Base-by-base conservation (phyloP, 148 eudicot genomes). In the Heliamphora exappendiculata region DNA sequence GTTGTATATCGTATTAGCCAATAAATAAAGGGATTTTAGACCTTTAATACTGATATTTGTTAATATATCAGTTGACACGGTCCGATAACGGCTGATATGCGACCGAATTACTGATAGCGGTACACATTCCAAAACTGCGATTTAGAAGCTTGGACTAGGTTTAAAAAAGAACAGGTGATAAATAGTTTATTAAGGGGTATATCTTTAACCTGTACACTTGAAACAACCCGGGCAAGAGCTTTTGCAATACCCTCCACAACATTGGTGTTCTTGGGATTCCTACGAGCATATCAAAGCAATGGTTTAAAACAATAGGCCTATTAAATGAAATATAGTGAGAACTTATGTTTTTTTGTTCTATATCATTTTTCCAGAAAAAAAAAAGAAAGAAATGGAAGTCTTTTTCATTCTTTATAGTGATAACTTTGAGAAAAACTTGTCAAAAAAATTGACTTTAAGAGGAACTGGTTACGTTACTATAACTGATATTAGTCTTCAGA, bases 171-270 rank as follows among this genome's bases (percentile, higher is more conserved):
- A 14, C 13, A 1, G 57, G 55, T 22, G 31, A 68, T 42, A 33
- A 63, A 64, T 12, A 58, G 57, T 31, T 45, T 1, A 75, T 59
- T 65, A 72, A 36, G 50, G 34, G 55, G 64, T 24, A 53, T 77
- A 75, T 29, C 64, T 71, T 80, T 83, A 78, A 95, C 98, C 98
- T 95, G 98, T 71, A 95, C 85, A 83, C 84, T 89, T 62, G 90
- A 89, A 78, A 95, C 96, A 74, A 95, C 91, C 67, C 96, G 97
- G 75, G 98, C 97, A 86, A 95, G 94, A 82, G 98, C 94, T 89
- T 95, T 95, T 59, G 91, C 97, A 91, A 95, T 95, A 75, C 86
- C 86, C 85, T 92, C 97, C 57, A 95, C 96, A 72, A 95, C 90
- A 81, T 95, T 91, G 26, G 98, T 91, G 85, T 95, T 95, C 75